Evolutionary conservation across 257 asterid species (phyloP).

Genomic region (Solanum clarkiae): DNA sequence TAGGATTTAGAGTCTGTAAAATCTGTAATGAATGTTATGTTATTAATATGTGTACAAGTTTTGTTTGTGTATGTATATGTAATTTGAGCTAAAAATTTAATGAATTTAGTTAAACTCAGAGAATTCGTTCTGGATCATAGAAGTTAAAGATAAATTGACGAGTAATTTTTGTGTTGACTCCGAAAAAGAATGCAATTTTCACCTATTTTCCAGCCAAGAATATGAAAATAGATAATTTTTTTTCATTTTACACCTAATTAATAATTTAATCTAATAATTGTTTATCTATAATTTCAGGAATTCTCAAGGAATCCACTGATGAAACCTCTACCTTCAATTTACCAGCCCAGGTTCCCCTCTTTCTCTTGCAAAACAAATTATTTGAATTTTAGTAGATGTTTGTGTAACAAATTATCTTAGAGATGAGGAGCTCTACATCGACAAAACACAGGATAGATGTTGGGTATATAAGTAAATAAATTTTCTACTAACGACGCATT

Average conservation of each 20-base stretch:
- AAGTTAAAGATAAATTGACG: neutral
- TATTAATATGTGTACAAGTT: too few relatives aligned
- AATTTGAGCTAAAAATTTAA: accelerated
- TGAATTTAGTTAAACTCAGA: neutral
- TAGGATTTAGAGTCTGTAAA: neutral
- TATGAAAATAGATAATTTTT: neutral
- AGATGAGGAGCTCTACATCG: too few relatives aligned
- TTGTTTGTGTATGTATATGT: neutral
- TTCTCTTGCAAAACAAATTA: neutral
- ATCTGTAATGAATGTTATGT: too few relatives aligned
- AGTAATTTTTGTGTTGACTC: neutral
- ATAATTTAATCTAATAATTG: neutral
- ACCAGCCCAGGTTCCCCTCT: neutral
- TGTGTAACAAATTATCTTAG: neutral
- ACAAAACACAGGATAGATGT: too few relatives aligned
- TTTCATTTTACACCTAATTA: neutral
- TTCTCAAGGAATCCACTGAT: neutral
- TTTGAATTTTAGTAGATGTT: neutral
- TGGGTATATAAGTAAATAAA: too few relatives aligned
- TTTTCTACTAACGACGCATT: too few relatives aligned
- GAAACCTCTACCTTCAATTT: neutral
- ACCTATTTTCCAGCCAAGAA: neutral
- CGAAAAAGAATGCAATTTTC: neutral
- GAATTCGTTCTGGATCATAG: accelerated
- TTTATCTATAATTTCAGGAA: neutral